Conservation (phyloP, 768 basidiomycete species). For the Hericium coralloides region DNA sequence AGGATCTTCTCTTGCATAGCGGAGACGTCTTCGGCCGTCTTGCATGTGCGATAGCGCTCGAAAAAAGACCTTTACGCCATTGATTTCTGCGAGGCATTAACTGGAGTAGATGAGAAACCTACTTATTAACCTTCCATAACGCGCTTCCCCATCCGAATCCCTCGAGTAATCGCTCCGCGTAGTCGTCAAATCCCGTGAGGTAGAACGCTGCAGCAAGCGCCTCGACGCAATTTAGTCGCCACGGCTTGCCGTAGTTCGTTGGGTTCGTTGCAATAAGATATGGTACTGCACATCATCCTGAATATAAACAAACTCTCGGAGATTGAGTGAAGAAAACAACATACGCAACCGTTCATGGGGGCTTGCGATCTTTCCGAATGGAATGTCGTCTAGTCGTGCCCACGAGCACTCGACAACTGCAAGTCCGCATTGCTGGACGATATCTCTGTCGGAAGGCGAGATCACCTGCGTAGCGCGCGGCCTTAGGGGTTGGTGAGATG, state of each 20-base stretch:
- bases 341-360: constrained; percentile 85
- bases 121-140: constrained; percentile 84
- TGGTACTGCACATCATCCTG: constrained; percentile 51
- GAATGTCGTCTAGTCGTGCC: constrained; percentile 92
- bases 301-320: background rate
- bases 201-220: constrained; percentile 93
- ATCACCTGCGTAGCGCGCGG: constrained; percentile 54
- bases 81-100: background rate
- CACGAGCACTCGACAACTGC: constrained; percentile 99
- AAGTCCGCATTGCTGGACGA: constrained; percentile 64
- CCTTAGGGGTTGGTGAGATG: no score
- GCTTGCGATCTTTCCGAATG: constrained; percentile 87
- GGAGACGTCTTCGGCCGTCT: constrained; percentile 45
- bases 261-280: constrained; percentile 95
- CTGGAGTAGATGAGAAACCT: constrained; percentile 13
- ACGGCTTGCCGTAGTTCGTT: constrained; percentile 96
- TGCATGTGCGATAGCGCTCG: constrained; percentile 69
- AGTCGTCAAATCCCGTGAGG: constrained; percentile 76
- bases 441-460: constrained; percentile 76
- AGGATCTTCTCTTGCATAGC: constrained; percentile 62
- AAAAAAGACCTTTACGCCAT: constrained; percentile 28
- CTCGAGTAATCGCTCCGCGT: constrained; percentile 69
- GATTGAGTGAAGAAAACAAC: constrained; percentile 22
- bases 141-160: constrained; percentile 89
- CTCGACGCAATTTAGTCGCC: constrained; percentile 92